Base-by-base conservation (phyloP, 2,329 filamentous ascomycete species). In the Laburnicola sp. region DNA sequence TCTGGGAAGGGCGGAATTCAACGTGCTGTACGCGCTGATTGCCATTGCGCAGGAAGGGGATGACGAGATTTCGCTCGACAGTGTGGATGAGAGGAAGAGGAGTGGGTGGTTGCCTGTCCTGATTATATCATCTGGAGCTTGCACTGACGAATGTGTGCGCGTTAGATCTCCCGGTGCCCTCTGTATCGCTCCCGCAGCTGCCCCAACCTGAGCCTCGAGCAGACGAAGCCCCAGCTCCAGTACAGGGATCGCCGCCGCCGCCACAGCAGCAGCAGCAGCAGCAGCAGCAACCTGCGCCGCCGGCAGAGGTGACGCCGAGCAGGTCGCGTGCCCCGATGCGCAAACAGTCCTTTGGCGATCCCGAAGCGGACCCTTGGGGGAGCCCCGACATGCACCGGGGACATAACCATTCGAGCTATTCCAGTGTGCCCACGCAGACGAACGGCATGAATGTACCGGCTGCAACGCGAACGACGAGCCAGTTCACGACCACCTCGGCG, bases 41-140 rank as follows among this genome's bases (percentile, higher is more conserved):
- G 94, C 90, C 8, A 78, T 99, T 60, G 91, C 89, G 54, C 91
- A 97, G 73, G 90, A 97, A 73, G 88, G 88, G 51, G 93, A 97
- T 69, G 83, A 89, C 56, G 79, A 45, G 25, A n/a, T 95, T 57
- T 92, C 87, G 49, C 82, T 97, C 40, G 94, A 99, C 73, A 82
- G 87, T 43, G 91, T 99, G 23, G 94, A 97, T 71, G 92, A 97
- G 74, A 82, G 90, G 69, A 85, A 91, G 73, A 82, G 81, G 75
- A 88, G 91, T 95, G 76, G 83, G 89, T 84, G 22, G 26, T 49
- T 78, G 72, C 50, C 45, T n/a, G n/a, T n/a, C 21, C 37, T 28
- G 22, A 31, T 25, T 23, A 11, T 42, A 30, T 32, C 40, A 23
- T 40, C 39, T 30, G 4, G 16, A 43, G 37, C 26, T 26, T 32